Conservation (phyloP, 169 alveolate species). For the Plasmodium sp. region DNA sequence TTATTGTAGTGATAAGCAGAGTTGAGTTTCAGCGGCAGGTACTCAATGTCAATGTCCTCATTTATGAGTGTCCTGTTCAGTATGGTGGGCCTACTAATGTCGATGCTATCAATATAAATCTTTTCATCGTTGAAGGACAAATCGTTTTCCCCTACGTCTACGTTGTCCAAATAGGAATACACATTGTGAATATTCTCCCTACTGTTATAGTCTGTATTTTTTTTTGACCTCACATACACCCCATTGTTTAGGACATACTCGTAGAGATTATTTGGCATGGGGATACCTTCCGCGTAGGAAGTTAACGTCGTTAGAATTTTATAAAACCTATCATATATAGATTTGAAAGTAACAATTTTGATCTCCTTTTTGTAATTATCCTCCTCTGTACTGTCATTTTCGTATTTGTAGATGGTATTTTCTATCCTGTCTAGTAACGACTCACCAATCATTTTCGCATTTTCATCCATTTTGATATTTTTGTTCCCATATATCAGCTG, state of each 20-base stretch:
- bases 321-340: constrained; percentile 69
- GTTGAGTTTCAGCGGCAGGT: constrained; percentile 57
- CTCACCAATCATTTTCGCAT: constrained; percentile 70
- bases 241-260: constrained; percentile 66
- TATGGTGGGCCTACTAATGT: constrained; percentile 72
- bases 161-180: constrained; percentile 63
- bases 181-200: constrained; percentile 72
- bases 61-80: constrained; percentile 53
- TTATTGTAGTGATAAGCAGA: constrained; percentile 52
- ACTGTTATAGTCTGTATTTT: constrained; percentile 50
- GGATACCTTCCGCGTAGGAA: constrained; percentile 35
- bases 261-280: constrained; percentile 67
- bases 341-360: constrained; percentile 26
- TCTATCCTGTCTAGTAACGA: constrained; percentile 61
- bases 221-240: constrained; percentile 57
- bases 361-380: constrained; percentile 58
- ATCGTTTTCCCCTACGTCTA: constrained; percentile 72
- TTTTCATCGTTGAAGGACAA: constrained; percentile 54
- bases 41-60: constrained; percentile 66
- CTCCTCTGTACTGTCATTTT: background rate
- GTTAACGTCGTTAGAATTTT: constrained; percentile 53
- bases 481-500: constrained; percentile 73
- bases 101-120: constrained; percentile 64
- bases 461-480: constrained; percentile 57
- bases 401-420: constrained; percentile 35